Percentiles rank a stretch among this genome's conserved stretches.
Evolutionary conservation across 345 rosid genomes (phyloP).

Genomic region (Populus ilicifolia): DNA sequence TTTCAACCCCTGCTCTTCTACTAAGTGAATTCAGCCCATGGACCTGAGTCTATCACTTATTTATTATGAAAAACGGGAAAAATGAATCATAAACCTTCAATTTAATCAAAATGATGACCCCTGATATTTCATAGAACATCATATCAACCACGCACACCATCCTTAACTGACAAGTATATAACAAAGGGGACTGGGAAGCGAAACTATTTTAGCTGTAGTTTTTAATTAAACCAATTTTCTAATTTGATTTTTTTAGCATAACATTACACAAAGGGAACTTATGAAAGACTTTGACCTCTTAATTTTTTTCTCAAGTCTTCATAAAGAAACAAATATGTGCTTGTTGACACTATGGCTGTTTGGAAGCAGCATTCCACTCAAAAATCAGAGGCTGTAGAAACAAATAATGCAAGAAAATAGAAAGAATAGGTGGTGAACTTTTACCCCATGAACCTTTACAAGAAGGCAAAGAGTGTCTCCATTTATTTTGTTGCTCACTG

Average conservation of each 20-base stretch:
- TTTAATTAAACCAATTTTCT: neutral
- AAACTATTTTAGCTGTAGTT: neutral
- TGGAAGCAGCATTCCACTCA: neutral
- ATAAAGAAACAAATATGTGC: neutral
- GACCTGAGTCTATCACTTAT: neutral
- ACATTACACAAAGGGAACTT: neutral
- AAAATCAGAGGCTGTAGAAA: constrained; percentile 1
- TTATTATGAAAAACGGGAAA: too few relatives aligned
- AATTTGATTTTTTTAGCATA: neutral
- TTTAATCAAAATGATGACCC: neutral
- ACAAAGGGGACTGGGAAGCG: neutral
- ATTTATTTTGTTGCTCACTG: constrained; percentile 61
- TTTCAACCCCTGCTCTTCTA: neutral
- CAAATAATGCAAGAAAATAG: neutral
- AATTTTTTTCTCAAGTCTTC: constrained; percentile 1
- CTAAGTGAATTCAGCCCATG: neutral
- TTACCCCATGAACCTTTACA: constrained; percentile 53
- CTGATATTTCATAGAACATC: too few relatives aligned
- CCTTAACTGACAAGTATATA: neutral
- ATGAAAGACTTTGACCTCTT: neutral
- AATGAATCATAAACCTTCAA: neutral
- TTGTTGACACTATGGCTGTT: neutral
- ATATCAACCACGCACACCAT: neutral
- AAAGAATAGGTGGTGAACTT: neutral
- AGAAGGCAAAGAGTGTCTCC: constrained; percentile 64